Base-by-base conservation (phyloP, 208 protist genomes). In the Leishmania turanica region DNA sequence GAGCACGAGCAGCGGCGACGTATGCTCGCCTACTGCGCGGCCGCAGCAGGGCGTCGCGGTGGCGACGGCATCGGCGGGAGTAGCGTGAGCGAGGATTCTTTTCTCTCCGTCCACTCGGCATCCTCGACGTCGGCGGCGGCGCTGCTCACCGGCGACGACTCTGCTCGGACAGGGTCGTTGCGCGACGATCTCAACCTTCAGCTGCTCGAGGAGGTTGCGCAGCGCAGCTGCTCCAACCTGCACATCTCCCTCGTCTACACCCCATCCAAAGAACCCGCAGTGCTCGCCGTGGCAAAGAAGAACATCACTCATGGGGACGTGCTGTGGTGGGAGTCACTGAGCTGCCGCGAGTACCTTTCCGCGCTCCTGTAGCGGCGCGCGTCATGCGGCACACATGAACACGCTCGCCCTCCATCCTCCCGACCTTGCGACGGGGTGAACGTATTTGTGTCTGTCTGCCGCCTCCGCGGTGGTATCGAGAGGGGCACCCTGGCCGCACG, bases 1-100 rank as follows among this genome's bases (percentile, higher is more conserved):
- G 86, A 89, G 68, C 82, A 89, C 73, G 82, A 82, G 70, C 75
- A 84, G 70, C 82, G 78, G 69, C 73, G 81, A 13, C 74, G 80
- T 69, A 85, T 84, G 80, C 60, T 84, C 53, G 85, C 80, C 53
- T 78, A 75, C 82, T 81, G 77, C 77, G 73, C 82, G 0, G 82
- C 82, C 2, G 78, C 82, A 34, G 78, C 82, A 21, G 65, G 60
- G 3, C 40, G 72, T 45, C 78, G 78, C 31, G 69, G 72, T 54
- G 75, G 65, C 37, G 79, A 79, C n/a, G 77, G 47, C 11, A 31
- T 3, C 27, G 60, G 51, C 75, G 42, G 66, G 5, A 60, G 65
- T 51, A 68, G 77, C 56, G 65, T 54, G 64, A 70, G 78, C 56
- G 75, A 83, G 47, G 79, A 84, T 45, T 84, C 79, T 4, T 87